Conservation (phyloP, 768 basidiomycete species). For the Russula abietina region DNA sequence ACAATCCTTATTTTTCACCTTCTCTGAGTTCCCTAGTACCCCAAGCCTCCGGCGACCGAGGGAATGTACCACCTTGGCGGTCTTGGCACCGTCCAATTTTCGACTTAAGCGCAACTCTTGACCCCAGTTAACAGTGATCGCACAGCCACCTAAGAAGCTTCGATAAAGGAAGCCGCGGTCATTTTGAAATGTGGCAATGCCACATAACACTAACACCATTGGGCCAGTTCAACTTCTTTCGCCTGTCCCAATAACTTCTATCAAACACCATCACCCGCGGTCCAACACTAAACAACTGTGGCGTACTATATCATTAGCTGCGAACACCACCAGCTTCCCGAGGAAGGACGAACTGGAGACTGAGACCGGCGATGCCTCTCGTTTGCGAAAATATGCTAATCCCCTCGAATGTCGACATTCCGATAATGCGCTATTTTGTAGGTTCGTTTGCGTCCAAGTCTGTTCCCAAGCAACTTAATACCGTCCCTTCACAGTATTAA, state of each 20-base stretch:
- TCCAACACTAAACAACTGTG: background rate
- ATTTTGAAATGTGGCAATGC: background rate
- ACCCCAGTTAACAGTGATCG: too few relatives aligned
- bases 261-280: background rate
- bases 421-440: background rate
- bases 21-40: too few relatives aligned
- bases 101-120: too few relatives aligned
- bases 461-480: background rate
- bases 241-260: background rate
- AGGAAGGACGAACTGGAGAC: background rate
- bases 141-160: too few relatives aligned
- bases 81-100: too few relatives aligned
- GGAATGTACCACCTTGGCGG: too few relatives aligned
- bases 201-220: too few relatives aligned
- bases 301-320: background rate
- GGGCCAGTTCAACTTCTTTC: background rate
- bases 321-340: background rate
- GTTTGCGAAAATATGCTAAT: background rate
- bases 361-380: background rate
- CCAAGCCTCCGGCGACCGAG: too few relatives aligned
- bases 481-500: background rate
- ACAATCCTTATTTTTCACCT: too few relatives aligned
- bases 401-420: background rate
- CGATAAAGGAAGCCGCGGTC: background rate
- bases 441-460: background rate